phyloP scores from a whole-genome alignment of 129 eudicot species.

The Tagetes erecta region DNA sequence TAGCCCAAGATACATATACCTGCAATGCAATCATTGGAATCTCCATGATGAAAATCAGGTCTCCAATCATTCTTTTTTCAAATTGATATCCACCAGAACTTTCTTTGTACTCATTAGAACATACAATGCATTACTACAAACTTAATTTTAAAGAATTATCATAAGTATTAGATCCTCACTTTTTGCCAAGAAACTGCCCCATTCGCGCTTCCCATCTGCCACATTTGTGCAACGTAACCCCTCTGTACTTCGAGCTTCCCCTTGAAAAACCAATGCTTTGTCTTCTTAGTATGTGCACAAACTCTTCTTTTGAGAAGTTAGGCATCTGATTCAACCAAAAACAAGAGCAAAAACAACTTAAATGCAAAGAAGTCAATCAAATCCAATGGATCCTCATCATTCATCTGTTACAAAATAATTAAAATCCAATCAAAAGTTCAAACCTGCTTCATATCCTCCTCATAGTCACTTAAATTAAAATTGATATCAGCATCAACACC shows the following conservation, averaged over 20 bases:
- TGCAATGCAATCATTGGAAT: conserved; percentile 49
- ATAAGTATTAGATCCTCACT: conserved; percentile 46
- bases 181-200: conserved; percentile 87
- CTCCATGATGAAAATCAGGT: conserved; percentile 41
- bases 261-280: conserved; percentile 80
- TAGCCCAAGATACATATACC: conserved; percentile 88
- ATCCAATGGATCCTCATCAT: neutral
- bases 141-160: neutral
- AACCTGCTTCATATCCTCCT: conserved; percentile 72
- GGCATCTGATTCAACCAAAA: conserved; percentile 49
- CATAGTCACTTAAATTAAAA: conserved; percentile 55
- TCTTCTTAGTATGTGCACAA: conserved; percentile 74
- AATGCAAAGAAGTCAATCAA: neutral
- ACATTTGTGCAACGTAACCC: conserved; percentile 83
- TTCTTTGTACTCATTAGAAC: conserved; percentile 8
- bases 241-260: conserved; percentile 78
- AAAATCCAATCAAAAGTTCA: neutral
- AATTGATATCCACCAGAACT: conserved; percentile 4
- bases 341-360: neutral
- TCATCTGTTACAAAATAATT: neutral
- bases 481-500: conserved; percentile 80
- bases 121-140: conserved; percentile 2
- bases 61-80: conserved; percentile 29
- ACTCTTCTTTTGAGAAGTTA: conserved; percentile 73
- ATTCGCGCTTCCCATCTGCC: conserved; percentile 96